Evolutionary conservation across 2,329 filamentous ascomycete genomes (phyloP), one percentile per base, ranked within the genome.

Genomic region (Colletotrichum coccodes): DNA sequence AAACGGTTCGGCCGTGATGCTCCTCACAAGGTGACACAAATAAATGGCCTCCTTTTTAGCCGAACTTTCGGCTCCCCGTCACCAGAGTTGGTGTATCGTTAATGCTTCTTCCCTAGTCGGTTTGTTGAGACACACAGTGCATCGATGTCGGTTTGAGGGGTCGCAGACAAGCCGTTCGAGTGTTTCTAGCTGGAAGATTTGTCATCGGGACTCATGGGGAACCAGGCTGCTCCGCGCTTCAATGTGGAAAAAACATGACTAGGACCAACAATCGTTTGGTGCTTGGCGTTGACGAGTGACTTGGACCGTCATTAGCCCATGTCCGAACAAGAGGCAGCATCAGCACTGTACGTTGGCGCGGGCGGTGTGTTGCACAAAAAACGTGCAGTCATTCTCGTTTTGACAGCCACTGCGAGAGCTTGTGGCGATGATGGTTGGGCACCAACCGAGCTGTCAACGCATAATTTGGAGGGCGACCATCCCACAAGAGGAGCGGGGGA

Each of bases 1-100:
- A 21, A 34, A 47, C 23, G 7, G 42, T 26, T 47, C 50, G 63
- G 57, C 50, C 62, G 50, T 21, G n/a, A 63, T 68, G 64, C 58
- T 53, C 28, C 44, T 58, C 16, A 26, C 8, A 32, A 28, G 47
- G 66, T 28, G 23, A 60, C 62, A 68, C 53, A 49, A 60, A 54
- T 21, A 47, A 68, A 21, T 42, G 38, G 38, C 38, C 56, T 50
- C 34, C 34, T 60, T 50, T 47, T 36, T 47, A 54, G 26, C 49
- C 53, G 38, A 42, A 12, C 34, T 46, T 54, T 50, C 34, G 46
- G 53, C 44, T 60, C 26, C 56, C 47, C 65, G 54, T 50, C 30
- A 65, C 65, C 30, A 54, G 16, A 56, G 21, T 36, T 36, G 12
- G 54, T 54, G 54, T 57, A 34, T 54, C 34, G 26, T 36, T 8